A percentile compares a stretch with the other conserved stretches of the same genome.
phyloP scores from a whole-genome alignment of 1,139 yeast genomes.

The Suhomyces terraborum region DNA sequence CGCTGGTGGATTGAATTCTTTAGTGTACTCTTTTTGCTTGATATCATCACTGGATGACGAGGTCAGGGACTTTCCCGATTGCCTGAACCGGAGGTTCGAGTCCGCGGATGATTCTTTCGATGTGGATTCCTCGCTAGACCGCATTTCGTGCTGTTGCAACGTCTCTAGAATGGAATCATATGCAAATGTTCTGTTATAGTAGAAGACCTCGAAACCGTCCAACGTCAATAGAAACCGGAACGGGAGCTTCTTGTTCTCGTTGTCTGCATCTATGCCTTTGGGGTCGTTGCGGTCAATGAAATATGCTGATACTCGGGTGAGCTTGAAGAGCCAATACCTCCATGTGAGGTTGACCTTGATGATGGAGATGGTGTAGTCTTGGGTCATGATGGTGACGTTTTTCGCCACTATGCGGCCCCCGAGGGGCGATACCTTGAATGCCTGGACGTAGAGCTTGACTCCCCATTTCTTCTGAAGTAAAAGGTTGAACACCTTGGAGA shows the following conservation, averaged over 20 bases:
- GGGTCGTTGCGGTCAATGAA: constrained; percentile 27
- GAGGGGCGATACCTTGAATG: constrained; percentile 71
- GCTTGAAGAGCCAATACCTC: constrained; percentile 78
- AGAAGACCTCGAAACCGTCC: constrained; percentile 79
- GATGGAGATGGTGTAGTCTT: constrained; percentile 69
- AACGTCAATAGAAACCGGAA: constrained; percentile 59
- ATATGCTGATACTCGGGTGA: constrained; percentile 51
- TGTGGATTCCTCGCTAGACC: constrained; percentile 3
- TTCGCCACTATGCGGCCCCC: constrained; percentile 84
- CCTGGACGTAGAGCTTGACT: constrained; percentile 64
- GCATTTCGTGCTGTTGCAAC: constrained; percentile 24
- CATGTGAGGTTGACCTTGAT: constrained; percentile 78
- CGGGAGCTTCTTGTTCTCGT: constrained; percentile 42
- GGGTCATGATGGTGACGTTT: constrained; percentile 68
- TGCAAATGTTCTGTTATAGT: constrained; percentile 76
- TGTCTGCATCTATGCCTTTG: constrained; percentile 19
- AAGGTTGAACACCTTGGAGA: constrained; percentile 54
- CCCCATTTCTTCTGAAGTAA: constrained; percentile 64
- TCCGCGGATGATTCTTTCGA: constrained; percentile 5
- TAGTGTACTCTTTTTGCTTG: constrained; percentile 1
- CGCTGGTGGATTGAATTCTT: constrained; percentile 3
- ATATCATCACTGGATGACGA: constrained; percentile 6
- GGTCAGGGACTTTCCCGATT: constrained; percentile 1
- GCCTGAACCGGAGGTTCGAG: constrained; percentile 9
- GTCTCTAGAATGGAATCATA: constrained; percentile 64